These are phyloP conservation scores for Lipomyces japonicus DNA, from an alignment of 805 yeast genomes.

Conservation along the genomic window DNA sequence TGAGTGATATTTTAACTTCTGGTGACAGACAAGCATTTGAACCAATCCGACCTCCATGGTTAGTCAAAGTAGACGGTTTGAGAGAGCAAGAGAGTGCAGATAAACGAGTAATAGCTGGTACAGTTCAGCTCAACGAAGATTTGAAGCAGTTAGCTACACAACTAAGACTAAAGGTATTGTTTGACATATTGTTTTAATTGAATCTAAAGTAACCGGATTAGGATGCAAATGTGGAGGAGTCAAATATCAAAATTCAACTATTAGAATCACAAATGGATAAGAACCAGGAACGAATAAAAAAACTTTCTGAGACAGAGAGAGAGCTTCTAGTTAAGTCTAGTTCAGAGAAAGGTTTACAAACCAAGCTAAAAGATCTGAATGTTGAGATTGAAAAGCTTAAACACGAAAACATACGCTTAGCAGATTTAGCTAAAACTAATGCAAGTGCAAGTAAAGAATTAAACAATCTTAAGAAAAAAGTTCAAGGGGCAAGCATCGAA, in stretches of 20 bases:
- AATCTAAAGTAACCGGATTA: no score
- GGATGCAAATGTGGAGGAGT: slow-evolving; percentile 32
- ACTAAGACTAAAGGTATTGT: no score
- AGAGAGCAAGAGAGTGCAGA: slow-evolving; percentile 13
- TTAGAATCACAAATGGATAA: slow-evolving; percentile 28
- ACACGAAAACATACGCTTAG: slow-evolving; percentile 4
- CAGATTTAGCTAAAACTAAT: slow-evolving; percentile 1
- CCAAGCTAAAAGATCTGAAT: slow-evolving; percentile 2
- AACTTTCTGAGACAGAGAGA: slow-evolving; percentile 28
- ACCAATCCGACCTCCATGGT: slow-evolving; percentile 31
- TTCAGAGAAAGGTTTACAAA: slow-evolving; percentile 2
- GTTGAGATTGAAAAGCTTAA: slow-evolving; percentile 5
- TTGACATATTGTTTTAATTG: no score
- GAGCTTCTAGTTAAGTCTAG: slow-evolving; percentile 17
- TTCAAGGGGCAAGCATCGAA: slow-evolving; percentile 8
- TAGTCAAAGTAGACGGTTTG: slow-evolving; percentile 21
- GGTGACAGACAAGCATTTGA: background rate
- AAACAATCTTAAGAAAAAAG: slow-evolving; percentile 7
- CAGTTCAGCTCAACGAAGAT: slow-evolving; percentile 27
- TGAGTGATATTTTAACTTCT: background rate
- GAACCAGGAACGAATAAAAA: slow-evolving; percentile 9
- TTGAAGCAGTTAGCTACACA: slow-evolving; percentile 22
- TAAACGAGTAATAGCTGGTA: slow-evolving; percentile 15
- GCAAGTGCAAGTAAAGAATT: slow-evolving; percentile 8
- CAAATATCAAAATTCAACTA: slow-evolving; percentile 29